These are phyloP conservation scores for Allium sativum DNA, from an alignment of 106 monocot species.

Conservation along the genomic window DNA sequence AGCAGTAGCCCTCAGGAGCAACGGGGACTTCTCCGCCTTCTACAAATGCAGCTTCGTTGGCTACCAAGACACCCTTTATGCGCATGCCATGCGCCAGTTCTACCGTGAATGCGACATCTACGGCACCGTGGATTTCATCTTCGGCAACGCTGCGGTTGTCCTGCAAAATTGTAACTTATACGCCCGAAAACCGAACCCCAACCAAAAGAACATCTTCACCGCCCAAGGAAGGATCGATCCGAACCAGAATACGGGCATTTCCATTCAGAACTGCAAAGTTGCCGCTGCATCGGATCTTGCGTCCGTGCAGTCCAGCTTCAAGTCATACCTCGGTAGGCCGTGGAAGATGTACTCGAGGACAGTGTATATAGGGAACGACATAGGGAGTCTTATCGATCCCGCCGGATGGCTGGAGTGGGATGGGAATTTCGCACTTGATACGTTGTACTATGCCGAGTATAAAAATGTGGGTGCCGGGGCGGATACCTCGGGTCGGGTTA, in stretches of 20 bases:
- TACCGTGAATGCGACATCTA: slow-evolving; percentile 3
- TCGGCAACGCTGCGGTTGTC: slow-evolving; percentile 8
- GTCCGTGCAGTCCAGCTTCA: background rate
- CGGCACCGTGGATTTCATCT: slow-evolving; percentile 15
- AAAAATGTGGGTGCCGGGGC: slow-evolving; percentile 3
- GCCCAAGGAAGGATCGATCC: slow-evolving; percentile 8
- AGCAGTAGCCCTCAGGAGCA: slow-evolving; percentile 55
- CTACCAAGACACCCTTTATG: slow-evolving; percentile 15
- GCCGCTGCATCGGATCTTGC: background rate
- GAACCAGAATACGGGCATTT: background rate
- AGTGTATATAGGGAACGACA: background rate
- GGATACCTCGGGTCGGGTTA: background rate
- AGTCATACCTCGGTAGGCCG: slow-evolving; percentile 7
- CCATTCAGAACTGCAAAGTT: slow-evolving; percentile 1
- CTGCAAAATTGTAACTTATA: slow-evolving; percentile 6
- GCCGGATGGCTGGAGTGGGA: slow-evolving; percentile 5
- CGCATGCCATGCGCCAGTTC: slow-evolving; percentile 4
- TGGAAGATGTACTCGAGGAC: slow-evolving; percentile 14
- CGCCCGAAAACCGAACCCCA: background rate
- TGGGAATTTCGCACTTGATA: slow-evolving; percentile 2
- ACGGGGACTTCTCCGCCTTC: background rate
- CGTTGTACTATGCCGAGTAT: slow-evolving; percentile 7
- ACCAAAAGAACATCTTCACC: slow-evolving; percentile 8
- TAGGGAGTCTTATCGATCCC: background rate
- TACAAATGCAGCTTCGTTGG: slow-evolving; percentile 5